Evolutionary conservation across 768 basidiomycete genomes (phyloP).

Genomic region (Tulasnella calospora): DNA sequence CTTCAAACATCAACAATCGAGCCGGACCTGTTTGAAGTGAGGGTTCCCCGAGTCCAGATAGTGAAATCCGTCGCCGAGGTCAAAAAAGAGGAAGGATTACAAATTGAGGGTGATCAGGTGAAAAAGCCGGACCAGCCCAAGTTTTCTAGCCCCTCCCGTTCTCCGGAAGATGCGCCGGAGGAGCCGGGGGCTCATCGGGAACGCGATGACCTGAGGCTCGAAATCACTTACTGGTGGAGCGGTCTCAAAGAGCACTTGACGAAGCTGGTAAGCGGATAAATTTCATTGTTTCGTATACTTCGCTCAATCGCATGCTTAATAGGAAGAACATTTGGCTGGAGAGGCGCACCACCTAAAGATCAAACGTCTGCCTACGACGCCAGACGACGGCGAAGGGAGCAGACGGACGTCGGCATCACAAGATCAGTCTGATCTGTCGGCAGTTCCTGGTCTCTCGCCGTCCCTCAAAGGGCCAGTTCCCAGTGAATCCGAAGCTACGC

Average conservation of each 20-base stretch:
- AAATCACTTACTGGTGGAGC: conserved; percentile 67
- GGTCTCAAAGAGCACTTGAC: conserved; percentile 57
- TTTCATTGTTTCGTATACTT: background rate
- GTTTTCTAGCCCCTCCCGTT: conserved; percentile 24
- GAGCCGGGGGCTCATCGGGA: conserved; percentile 36
- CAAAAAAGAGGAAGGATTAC: conserved; percentile 27
- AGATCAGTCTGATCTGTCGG: conserved; percentile 28
- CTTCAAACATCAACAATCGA: conserved; percentile 44
- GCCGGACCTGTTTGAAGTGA: conserved; percentile 58
- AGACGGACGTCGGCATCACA: conserved; percentile 23
- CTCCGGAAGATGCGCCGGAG: conserved; percentile 17
- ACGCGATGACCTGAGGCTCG: conserved; percentile 49
- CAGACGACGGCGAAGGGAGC: conserved; percentile 6
- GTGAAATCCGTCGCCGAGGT: conserved; percentile 32
- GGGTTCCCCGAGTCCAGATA: conserved; percentile 58
- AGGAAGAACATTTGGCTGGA: conserved; percentile 45
- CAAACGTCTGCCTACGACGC: background rate
- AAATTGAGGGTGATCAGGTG: background rate
- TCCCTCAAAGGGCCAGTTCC: background rate
- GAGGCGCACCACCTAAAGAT: conserved; percentile 15
- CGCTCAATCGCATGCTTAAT: background rate
- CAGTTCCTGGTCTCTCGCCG: background rate
- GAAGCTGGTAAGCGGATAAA: conserved; percentile 46
- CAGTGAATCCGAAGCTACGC: background rate
- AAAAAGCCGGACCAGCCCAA: conserved; percentile 7